Percentiles rank a stretch among this genome's conserved stretches.
These are phyloP conservation scores for Chalciporus piperatus DNA, from an alignment of 768 basidiomycete species.

Conservation along the genomic window DNA sequence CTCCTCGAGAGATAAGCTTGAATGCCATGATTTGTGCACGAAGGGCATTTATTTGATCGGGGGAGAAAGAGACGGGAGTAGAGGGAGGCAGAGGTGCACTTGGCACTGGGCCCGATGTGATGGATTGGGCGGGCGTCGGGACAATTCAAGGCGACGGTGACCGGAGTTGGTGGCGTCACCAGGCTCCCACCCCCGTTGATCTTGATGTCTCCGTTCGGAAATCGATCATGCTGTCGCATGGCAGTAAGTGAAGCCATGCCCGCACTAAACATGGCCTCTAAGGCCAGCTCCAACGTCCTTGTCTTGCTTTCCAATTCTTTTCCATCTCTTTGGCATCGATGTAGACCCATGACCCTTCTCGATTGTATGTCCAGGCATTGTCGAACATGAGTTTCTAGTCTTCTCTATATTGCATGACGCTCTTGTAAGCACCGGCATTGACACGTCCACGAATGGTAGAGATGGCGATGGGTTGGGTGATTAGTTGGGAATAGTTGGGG, in stretches of 20 bases:
- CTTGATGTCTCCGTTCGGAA: constrained; percentile 31
- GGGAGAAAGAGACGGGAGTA: constrained; percentile 76
- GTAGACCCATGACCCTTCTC: constrained; percentile 94
- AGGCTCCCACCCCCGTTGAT: constrained; percentile 44
- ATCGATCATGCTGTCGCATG: constrained; percentile 38
- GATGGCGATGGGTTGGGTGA: constrained; percentile 84
- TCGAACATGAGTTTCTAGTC: constrained; percentile 92
- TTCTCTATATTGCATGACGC: constrained; percentile 62
- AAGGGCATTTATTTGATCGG: constrained; percentile 71
- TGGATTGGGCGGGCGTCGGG: constrained; percentile 18
- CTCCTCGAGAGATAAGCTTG: constrained; percentile 62
- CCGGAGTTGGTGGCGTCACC: constrained; percentile 74
- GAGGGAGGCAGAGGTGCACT: constrained; percentile 51
- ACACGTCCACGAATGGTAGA: constrained; percentile 80
- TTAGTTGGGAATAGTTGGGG: constrained; percentile 90
- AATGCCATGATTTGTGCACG: constrained; percentile 82
- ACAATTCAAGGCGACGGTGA: constrained; percentile 64
- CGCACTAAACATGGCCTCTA: constrained; percentile 42
- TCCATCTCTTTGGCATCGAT: constrained; percentile 94
- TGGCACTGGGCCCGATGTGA: constrained; percentile 51
- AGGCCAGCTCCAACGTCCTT: constrained; percentile 48
- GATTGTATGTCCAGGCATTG: constrained; percentile 92
- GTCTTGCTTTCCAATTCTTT: constrained; percentile 80
- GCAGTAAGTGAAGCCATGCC: constrained; percentile 29
- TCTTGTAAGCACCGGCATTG: constrained; percentile 67